These are phyloP conservation scores for Solidago caesia DNA, from an alignment of 129 eudicot species.

Conservation along the genomic window DNA sequence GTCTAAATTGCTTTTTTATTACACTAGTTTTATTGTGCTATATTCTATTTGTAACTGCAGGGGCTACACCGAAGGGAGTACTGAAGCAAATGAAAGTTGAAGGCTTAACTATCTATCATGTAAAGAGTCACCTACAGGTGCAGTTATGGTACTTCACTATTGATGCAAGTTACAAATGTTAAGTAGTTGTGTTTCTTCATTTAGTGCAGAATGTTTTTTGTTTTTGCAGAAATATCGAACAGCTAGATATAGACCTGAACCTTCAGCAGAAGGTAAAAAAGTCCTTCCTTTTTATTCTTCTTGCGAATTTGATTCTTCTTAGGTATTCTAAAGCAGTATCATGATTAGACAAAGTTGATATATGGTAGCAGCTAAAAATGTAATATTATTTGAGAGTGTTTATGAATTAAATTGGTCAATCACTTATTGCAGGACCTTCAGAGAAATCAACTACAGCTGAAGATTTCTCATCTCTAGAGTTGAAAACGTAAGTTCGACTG, in stretches of 20 bases:
- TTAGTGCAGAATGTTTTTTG: slow-evolving; percentile 14
- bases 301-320: background rate
- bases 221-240: slow-evolving; percentile 88
- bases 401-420: background rate
- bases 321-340: background rate
- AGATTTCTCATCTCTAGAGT: slow-evolving; percentile 71
- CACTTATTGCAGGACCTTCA: slow-evolving; percentile 58
- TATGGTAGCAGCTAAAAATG: background rate
- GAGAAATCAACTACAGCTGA: slow-evolving; percentile 61
- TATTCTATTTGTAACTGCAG: slow-evolving; percentile 39
- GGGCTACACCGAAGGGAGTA: slow-evolving; percentile 98
- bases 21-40: background rate
- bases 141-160: slow-evolving; percentile 18
- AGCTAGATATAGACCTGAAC: slow-evolving; percentile 93
- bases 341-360: background rate
- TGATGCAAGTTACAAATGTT: slow-evolving; percentile 16
- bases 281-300: background rate
- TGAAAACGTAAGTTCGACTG: slow-evolving; percentile 69
- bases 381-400: slow-evolving; percentile 3
- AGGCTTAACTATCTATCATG: slow-evolving; percentile 91
- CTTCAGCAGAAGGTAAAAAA: slow-evolving; percentile 61
- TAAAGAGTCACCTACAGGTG: slow-evolving; percentile 97
- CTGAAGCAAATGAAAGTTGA: slow-evolving; percentile 90
- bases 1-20: background rate
- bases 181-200: slow-evolving; percentile 12